Evolutionary conservation across 805 yeast genomes (phyloP).

Genomic region (Ogataea henricii): DNA sequence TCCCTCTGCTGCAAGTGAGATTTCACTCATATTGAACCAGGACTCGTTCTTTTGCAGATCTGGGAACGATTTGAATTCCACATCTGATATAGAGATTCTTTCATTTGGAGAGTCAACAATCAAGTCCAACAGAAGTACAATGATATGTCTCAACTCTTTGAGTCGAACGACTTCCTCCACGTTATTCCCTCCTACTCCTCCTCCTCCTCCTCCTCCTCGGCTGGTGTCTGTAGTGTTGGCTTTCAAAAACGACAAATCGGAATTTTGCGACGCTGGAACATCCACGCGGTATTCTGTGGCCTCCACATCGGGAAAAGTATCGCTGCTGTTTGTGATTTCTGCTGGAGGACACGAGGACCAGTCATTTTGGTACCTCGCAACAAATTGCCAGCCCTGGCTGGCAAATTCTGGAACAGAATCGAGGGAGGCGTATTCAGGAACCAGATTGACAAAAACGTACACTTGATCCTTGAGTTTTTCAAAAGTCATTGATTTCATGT

Average conservation of each 20-base stretch:
- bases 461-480: constrained; percentile 46
- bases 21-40: constrained; percentile 29
- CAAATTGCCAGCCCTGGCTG: constrained; percentile 3
- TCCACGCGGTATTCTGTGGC: constrained; percentile 3
- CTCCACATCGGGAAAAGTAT: neutral
- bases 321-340: neutral
- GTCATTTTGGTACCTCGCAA: neutral
- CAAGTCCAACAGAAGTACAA: constrained; percentile 21
- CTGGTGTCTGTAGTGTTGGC: neutral
- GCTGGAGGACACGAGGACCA: neutral
- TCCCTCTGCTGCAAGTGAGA: constrained; percentile 10
- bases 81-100: constrained; percentile 10
- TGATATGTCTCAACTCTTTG: constrained; percentile 16
- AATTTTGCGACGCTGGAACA: constrained; percentile 5
- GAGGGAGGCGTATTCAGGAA: constrained; percentile 41
- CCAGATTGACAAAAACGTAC: constrained; percentile 46
- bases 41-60: constrained; percentile 4
- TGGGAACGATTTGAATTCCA: constrained; percentile 18
- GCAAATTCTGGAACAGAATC: constrained; percentile 26
- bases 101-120: constrained; percentile 13
- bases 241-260: neutral
- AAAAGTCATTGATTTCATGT: constrained; percentile 43
- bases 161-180: neutral
- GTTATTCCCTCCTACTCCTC: neutral
- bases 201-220: no score